phyloP scores from a whole-genome alignment of 78 protist species.

The Creolimax fragrantissima region DNA sequence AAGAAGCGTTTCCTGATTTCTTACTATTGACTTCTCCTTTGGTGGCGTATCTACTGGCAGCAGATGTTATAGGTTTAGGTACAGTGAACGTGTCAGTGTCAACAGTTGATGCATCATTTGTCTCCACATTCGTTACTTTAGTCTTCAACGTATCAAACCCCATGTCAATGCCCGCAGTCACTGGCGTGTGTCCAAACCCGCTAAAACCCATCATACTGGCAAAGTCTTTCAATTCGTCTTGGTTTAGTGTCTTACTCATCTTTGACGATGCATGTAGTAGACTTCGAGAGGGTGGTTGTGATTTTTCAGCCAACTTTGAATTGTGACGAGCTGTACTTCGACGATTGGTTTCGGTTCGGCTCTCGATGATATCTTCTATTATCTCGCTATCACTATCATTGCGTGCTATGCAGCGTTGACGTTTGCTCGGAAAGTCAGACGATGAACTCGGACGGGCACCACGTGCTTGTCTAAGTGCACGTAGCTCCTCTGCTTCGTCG shows the following conservation, averaged over 20 bases:
- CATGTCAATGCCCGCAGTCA: neutral
- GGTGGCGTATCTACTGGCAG: neutral
- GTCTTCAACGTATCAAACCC: neutral
- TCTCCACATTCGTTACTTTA: neutral
- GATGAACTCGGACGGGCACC: neutral
- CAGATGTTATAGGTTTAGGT: neutral
- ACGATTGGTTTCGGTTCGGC: neutral
- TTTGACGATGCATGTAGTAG: too few relatives aligned
- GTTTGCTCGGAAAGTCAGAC: neutral
- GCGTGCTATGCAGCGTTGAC: neutral
- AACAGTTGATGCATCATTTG: too few relatives aligned
- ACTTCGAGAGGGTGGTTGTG: neutral
- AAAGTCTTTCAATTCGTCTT: neutral
- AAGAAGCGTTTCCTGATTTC: neutral
- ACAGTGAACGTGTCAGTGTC: neutral
- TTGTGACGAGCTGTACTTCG: neutral
- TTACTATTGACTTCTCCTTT: neutral
- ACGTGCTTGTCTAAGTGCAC: neutral
- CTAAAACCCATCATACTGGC: neutral
- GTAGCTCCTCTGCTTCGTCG: neutral
- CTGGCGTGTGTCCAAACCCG: neutral
- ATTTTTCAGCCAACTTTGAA: neutral
- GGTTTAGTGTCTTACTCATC: neutral
- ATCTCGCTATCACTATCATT: neutral
- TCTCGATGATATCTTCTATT: neutral